Percentiles rank a stretch among this genome's conserved stretches.
Conservation (phyloP, 1,284 basidiomycete genomes). For the Apiotrichum domesticum region DNA sequence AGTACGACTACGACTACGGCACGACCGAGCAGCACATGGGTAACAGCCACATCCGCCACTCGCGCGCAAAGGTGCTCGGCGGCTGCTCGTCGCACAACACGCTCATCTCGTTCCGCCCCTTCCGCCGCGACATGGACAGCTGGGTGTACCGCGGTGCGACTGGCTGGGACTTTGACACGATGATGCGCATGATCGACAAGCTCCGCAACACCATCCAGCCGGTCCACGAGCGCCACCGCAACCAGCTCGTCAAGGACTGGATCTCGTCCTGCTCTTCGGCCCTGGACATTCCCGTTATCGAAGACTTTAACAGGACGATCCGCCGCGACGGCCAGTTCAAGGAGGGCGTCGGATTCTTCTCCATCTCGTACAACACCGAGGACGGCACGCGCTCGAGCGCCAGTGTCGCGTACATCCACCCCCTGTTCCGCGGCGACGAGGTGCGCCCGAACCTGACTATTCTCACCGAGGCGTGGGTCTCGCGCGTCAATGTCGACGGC, state of each 20-base stretch:
- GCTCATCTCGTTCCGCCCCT: constrained; percentile 21
- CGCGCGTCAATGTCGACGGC: constrained; percentile 11
- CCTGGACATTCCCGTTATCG: constrained; percentile 14
- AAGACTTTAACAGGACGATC: constrained; percentile 17
- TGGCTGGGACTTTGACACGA: constrained; percentile 15
- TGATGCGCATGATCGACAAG: constrained; percentile 18
- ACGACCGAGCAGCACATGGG: constrained; percentile 17
- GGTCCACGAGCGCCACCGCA: constrained; percentile 15
- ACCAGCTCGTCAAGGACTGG: constrained; percentile 16
- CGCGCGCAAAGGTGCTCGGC: constrained; percentile 17
- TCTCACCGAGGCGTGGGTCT: constrained; percentile 20
- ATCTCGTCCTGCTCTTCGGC: constrained; percentile 8
- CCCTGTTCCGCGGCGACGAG: constrained; percentile 18
- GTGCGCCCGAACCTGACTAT: constrained; percentile 16
- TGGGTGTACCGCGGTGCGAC: constrained; percentile 7
- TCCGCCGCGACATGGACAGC: constrained; percentile 14
- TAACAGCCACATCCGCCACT: constrained; percentile 19
- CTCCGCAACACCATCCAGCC: constrained; percentile 16
- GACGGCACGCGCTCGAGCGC: constrained; percentile 11
- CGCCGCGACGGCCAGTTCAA: constrained; percentile 8
- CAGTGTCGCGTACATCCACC: constrained; percentile 18
- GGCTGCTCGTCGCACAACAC: constrained; percentile 19
- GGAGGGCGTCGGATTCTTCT: constrained; percentile 18
- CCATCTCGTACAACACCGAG: constrained; percentile 20
- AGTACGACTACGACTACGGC: constrained; percentile 19